These are phyloP conservation scores for Hypoxylon sp. DNA, from an alignment of 2,329 filamentous ascomycete species.

Conservation along the genomic window DNA sequence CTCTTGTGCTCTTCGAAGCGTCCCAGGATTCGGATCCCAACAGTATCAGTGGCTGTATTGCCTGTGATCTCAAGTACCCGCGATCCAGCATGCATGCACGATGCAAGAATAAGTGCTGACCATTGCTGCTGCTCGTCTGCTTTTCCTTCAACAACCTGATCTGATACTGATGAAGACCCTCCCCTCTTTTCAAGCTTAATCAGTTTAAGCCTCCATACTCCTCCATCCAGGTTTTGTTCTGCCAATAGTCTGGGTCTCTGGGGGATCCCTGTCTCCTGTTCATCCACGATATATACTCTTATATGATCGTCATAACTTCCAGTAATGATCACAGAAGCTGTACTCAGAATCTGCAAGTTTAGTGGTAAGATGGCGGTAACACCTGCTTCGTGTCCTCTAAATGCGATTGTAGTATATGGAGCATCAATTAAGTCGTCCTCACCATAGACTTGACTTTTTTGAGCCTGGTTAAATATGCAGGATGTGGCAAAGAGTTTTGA, in stretches of 20 bases:
- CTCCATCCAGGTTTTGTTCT: constrained; percentile 74
- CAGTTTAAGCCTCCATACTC: constrained; percentile 86
- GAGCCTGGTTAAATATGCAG: constrained; percentile 40
- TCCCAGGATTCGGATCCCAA: constrained; percentile 71
- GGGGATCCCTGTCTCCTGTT: constrained; percentile 51
- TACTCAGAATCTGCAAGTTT: constrained; percentile 50
- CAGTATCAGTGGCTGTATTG: constrained; percentile 51
- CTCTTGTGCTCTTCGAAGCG: constrained; percentile 87
- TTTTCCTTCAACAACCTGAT: constrained; percentile 29
- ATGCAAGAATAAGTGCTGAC: constrained; percentile 70
- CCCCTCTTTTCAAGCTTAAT: constrained; percentile 49
- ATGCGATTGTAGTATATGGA: constrained; percentile 41
- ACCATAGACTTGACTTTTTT: constrained; percentile 14
- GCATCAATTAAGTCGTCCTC: constrained; percentile 27
- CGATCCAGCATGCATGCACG: constrained; percentile 91
- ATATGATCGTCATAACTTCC: constrained; percentile 92
- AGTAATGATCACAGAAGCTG: constrained; percentile 72
- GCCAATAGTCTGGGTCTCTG: constrained; percentile 63
- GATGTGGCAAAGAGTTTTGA: constrained; percentile 63
- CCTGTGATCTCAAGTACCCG: constrained; percentile 65
- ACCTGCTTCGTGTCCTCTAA: constrained; percentile 77
- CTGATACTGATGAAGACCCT: constrained; percentile 9
- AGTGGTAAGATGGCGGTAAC: constrained; percentile 87
- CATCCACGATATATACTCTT: constrained; percentile 67
- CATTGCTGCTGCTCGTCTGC: constrained; percentile 24